Evolutionary conservation across 2,329 filamentous ascomycete species (phyloP).

Genomic region (Hirsutella minnesotensis): DNA sequence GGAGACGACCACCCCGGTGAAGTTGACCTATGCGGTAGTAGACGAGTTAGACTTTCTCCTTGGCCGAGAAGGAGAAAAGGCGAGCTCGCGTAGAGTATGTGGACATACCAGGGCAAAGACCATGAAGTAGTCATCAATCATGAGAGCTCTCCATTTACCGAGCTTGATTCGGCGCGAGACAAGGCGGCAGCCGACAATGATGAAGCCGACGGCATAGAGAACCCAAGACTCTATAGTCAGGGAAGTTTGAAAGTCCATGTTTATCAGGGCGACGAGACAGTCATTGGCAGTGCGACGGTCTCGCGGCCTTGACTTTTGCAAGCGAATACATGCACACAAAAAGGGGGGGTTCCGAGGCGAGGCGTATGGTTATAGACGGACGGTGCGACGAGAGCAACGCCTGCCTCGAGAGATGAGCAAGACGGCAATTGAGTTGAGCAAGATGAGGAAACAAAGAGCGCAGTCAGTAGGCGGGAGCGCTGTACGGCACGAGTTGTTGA

Average conservation of each 20-base stretch:
- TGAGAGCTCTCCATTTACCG: conserved; percentile 32
- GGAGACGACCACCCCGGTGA: conserved; percentile 27
- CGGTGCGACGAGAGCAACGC: no score
- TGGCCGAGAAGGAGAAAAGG: background rate
- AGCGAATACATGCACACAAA: background rate
- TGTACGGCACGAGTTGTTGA: no score
- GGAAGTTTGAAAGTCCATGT: conserved; percentile 14
- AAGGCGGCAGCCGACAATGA: conserved; percentile 14
- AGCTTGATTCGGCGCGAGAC: conserved; percentile 23
- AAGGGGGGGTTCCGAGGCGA: background rate
- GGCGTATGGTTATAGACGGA: background rate
- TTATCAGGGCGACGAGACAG: background rate
- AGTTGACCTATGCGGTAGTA: conserved; percentile 3
- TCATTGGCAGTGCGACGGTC: background rate
- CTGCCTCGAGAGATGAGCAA: no score
- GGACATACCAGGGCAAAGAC: conserved; percentile 29
- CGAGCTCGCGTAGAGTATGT: background rate
- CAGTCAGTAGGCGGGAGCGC: no score
- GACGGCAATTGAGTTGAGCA: no score
- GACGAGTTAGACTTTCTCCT: background rate
- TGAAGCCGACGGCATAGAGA: conserved; percentile 14
- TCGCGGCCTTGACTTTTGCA: background rate
- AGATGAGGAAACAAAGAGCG: no score
- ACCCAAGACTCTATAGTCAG: conserved; percentile 18
- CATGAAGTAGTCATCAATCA: conserved; percentile 47